Base-by-base conservation (phyloP, 352 stramenopile genomes). In the Pythium dissotocum region DNA sequence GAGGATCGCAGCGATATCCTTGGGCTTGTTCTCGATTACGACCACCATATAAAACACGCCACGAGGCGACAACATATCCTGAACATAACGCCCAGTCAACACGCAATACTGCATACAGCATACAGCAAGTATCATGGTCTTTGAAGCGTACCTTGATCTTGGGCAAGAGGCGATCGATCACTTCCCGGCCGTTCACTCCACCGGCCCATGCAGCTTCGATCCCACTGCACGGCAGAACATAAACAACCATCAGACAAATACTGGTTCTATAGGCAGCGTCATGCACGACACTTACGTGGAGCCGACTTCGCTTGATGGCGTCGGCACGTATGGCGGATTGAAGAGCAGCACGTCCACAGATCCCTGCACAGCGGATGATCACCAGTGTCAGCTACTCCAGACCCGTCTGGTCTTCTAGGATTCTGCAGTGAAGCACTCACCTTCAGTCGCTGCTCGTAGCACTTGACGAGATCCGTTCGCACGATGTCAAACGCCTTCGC, bases 301-400 rank as follows among this genome's bases (percentile, higher is more conserved):
- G 12, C 87, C 88, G 21, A 99, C 95, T 85, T 99, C 97, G 24
- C 98, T 87, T 3, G 93, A 91, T 6, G 96, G 92, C 24, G 97
- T 99, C 26, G 97, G 96, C 57, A 99, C 97, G 70, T 99, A 99
- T 12, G 97, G 97, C 21, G 97, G 97, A 82, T 99, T 99, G 76
- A 99, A 99, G 21, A 99, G 75, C 44, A 99, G 73, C 53, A 99
- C 84, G 69, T 99, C 97, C 10, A 99, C 81, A 55, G 73, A 66
- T 65, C 69, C 80, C 73, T 85, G 21, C 21, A 24, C 21, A 24
- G 21, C 21, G 21, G 21, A 24, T 24, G 21, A 24, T 24, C 21
- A 24, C 21, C 21, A 24, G 21, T 24, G 21, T 24, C 21, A 24
- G 21, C 21, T 24, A 24, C 21, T 0, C 21, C 21, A 24, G 21